Evolutionary conservation across 1,139 yeast species (phyloP), one percentile per base, ranked within the genome.

Genomic region (Saccharomyces hybrid): DNA sequence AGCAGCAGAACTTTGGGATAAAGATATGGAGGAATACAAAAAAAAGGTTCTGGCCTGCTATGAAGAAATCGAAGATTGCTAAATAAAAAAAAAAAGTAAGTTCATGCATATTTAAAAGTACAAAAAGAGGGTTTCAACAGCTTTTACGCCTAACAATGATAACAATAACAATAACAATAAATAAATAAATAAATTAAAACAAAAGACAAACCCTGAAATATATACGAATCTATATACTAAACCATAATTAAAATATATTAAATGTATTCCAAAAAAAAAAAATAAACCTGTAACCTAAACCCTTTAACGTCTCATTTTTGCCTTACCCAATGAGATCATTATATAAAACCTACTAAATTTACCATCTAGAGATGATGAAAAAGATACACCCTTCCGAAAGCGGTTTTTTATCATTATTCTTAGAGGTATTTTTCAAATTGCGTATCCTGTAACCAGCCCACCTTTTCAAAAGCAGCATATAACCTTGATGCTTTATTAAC

Each of bases 401-500:
- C 6, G 29, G 26, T 24, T 24, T 24, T 24, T 4, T 7, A 11
- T n/a, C 51, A 16, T 14, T 21, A 8, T 46, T 27, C 7, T 52
- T 63, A 73, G 55, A 79, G 65, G 65, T 70, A 83, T 67, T 79
- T 76, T 57, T 73, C 75, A 71, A 91, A 90, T 70, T 84, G 81
- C 47, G 76, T 76, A 71, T 91, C 96, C 38, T 88, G 81, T 60
- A 93, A 81, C 98, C 98, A 93, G 51, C 97, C 97, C 49, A 88
- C 96, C 71, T 85, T 86, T 72, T 93, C 98, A 71, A 84, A 93
- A 32, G 98, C 95, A 34, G 96, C 95, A 76, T 83, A 93, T 56
- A 93, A 75, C 64, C 98, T 79, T 54, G 95, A 86, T 1, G 98
- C 98, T 72, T 93, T 93, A 72, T 93, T 93, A 54, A 93, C 99